Evolutionary conservation across 2,329 filamentous ascomycete genomes (phyloP), one percentile per base, ranked within the genome.

Genomic region (Aspergillus viridinutans): DNA sequence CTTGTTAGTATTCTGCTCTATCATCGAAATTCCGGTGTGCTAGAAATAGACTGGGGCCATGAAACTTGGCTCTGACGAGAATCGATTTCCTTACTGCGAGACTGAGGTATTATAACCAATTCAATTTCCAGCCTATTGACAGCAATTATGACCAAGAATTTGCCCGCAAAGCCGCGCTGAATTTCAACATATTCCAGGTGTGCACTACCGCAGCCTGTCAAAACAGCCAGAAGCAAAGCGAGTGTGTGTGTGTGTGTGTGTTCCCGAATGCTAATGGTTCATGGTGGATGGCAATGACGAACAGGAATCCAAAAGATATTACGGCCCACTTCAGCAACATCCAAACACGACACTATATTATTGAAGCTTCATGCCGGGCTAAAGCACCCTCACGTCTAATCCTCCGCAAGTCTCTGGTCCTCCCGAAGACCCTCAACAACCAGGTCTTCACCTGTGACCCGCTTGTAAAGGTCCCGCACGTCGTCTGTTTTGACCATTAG

Each of bases 401-500:
- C 73, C 52, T 75, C 67, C 51, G 69, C 74, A 60, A 76, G 65
- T 50, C 66, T 68, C 63, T 76, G 72, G 45, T 88, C 90, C 69
- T 95, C 90, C 73, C 91, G 85, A 70, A 96, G 80, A 53, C 90
- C 90, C 78, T 96, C 90, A 53, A 97, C 91, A 70, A 90, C 88
- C 66, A 97, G 81, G 74, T 94, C 90, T 74, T 95, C 86, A 55
- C 92, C 91, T 60, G 88, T 85, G 65, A 88, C 89, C 68, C 94
- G 87, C 66, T 80, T 83, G 81, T 96, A 99, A 68, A 99, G 90
- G 74, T 97, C 90, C 79, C 88, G 89, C 72, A 99, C 92, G 76
- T 99, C 93, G 74, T 97, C 94, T 79, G 80, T 83, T 29, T 58
- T 53, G 48, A 35, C n/a, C 4, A 28, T 55, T 62, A 63, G 63